A percentile compares a stretch with the other conserved stretches of the same genome.
These are phyloP conservation scores for Dalbergia cochinchinensis DNA, from an alignment of 306 rosid species.

Conservation along the genomic window DNA sequence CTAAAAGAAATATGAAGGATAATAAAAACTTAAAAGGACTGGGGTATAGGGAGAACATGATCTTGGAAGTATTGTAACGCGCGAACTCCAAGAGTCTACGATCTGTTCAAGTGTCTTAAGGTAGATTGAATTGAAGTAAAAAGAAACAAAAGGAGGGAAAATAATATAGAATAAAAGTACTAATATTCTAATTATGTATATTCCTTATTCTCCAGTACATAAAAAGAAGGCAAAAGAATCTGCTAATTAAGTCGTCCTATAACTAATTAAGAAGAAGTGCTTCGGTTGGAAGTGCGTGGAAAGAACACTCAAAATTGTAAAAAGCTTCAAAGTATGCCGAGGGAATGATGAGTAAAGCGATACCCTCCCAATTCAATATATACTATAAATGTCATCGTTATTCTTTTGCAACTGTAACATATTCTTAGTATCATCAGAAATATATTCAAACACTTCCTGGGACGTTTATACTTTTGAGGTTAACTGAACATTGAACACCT, in stretches of 20 bases:
- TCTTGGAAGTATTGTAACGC: constrained; percentile 33
- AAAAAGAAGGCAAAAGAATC: constrained; percentile 45
- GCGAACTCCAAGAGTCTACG: constrained; percentile 41
- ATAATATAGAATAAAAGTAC: neutral
- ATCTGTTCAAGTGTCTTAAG: constrained; percentile 37
- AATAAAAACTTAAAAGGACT: neutral
- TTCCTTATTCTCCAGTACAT: constrained; percentile 44
- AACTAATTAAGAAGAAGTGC: constrained; percentile 17
- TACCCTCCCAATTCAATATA: neutral
- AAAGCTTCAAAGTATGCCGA: constrained; percentile 40
- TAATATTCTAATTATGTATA: constrained; percentile 31
- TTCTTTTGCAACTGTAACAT: neutral
- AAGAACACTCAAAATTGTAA: constrained; percentile 43
- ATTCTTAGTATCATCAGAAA: neutral
- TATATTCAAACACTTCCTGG: constrained; percentile 34
- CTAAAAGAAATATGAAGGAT: constrained; percentile 19
- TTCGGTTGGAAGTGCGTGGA: constrained; percentile 37
- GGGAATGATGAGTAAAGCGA: constrained; percentile 37
- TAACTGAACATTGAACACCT: constrained; percentile 26
- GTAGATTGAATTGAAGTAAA: constrained; percentile 10
- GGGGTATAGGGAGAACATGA: constrained; percentile 3
- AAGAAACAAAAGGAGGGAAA: neutral
- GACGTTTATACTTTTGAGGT: constrained; percentile 47
- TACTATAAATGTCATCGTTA: neutral
- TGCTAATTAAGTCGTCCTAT: neutral